Conservation (phyloP, 306 rosid species). For the Sphenostylis stenocarpa region DNA sequence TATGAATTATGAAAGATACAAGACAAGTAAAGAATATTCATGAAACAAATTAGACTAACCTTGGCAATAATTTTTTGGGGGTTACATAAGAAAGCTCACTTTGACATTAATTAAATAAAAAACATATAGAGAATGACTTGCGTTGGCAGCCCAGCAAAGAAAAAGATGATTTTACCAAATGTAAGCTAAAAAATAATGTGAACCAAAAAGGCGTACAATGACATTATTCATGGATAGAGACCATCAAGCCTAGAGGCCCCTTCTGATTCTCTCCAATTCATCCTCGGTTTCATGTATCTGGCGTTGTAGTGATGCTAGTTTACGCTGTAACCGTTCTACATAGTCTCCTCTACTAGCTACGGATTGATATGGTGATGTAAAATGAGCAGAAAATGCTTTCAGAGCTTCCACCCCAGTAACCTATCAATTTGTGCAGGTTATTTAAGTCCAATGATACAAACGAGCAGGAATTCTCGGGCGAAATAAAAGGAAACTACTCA, state of each 20-base stretch:
- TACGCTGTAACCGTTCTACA: conserved; percentile 66
- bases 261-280: conserved; percentile 62
- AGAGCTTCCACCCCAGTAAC: conserved; percentile 91
- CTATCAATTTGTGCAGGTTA: conserved; percentile 42
- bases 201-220: conserved; percentile 25
- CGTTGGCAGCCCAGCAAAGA: conserved; percentile 30
- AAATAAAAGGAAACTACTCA: conserved; percentile 1
- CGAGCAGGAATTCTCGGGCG: not conserved
- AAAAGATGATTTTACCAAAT: conserved; percentile 30
- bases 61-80: not conserved
- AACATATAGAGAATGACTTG: conserved; percentile 26
- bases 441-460: conserved; percentile 19
- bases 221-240: conserved; percentile 18
- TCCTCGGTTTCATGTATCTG: conserved; percentile 72
- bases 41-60: conserved; percentile 25
- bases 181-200: conserved; percentile 35
- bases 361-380: conserved; percentile 63
- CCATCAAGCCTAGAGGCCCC: conserved; percentile 51
- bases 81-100: conserved; percentile 21
- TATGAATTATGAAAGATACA: conserved; percentile 22
- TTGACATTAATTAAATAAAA: not conserved
- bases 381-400: conserved; percentile 67
- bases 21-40: conserved; percentile 21
- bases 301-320: conserved; percentile 48
- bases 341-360: conserved; percentile 39